Percentiles rank a stretch among this genome's conserved stretches.
Evolutionary conservation across 352 stramenopile genomes (phyloP).

Genomic region (Phytophthora europaea): DNA sequence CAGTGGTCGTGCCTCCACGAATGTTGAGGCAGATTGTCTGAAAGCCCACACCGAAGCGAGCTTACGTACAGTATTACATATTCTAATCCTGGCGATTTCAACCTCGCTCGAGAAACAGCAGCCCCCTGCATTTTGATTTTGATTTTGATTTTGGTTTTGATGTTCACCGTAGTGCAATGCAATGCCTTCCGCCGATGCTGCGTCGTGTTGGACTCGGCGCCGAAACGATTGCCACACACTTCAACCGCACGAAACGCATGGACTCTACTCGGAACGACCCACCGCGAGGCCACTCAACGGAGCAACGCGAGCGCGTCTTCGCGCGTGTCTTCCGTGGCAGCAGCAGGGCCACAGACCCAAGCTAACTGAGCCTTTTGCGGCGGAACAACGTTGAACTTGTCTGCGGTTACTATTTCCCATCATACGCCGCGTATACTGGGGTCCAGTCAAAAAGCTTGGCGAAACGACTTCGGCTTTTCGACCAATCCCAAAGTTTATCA

Average conservation of each 20-base stretch:
- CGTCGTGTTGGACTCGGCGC: neutral
- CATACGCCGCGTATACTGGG: conserved; percentile 8
- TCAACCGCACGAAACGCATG: conserved; percentile 35
- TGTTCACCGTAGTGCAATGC: neutral
- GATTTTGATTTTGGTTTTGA: neutral
- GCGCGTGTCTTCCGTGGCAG: neutral
- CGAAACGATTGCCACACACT: neutral
- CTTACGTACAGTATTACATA: neutral
- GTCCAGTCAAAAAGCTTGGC: conserved; percentile 11
- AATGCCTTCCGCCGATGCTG: conserved; percentile 1
- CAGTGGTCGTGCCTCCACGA: conserved; percentile 13
- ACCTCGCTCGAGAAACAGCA: conserved; percentile 12
- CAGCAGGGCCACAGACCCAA: conserved; percentile 8
- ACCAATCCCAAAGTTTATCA: conserved; percentile 20
- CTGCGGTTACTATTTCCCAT: conserved; percentile 2
- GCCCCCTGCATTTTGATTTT: neutral
- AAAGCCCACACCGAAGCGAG: neutral
- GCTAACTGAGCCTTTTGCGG: neutral
- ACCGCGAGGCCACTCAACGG: conserved; percentile 8
- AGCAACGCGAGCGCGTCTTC: conserved; percentile 14
- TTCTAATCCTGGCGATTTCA: conserved; percentile 1
- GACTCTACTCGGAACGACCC: conserved; percentile 23
- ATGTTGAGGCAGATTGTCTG: conserved; percentile 17
- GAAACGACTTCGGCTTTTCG: conserved; percentile 14
- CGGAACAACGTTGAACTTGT: conserved; percentile 10